phyloP scores from a whole-genome alignment of 2,329 filamentous ascomycete species.

The Penicillium digitatum region DNA sequence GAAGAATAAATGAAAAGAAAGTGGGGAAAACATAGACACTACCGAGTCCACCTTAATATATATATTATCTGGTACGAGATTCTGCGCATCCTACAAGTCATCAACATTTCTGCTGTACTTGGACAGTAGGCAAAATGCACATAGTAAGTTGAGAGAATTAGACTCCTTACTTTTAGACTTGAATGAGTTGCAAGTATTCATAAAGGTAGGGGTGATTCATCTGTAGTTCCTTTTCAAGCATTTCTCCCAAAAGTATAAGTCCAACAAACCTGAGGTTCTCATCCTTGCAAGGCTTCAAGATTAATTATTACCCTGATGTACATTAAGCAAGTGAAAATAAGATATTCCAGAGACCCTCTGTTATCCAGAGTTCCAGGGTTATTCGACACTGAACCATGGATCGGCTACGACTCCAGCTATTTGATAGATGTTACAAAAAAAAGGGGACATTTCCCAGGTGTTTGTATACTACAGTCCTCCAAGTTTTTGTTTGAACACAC shows the following conservation, averaged over 20 bases:
- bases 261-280: too few species aligned
- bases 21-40: too few species aligned
- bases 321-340: neutral
- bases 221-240: neutral
- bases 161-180: neutral
- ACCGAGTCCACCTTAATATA: neutral
- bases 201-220: neutral
- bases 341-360: neutral
- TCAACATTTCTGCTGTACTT: neutral
- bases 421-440: neutral
- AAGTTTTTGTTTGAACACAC: neutral
- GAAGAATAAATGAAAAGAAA: too few species aligned
- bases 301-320: too few species aligned
- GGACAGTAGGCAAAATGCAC: too few species aligned
- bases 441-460: too few species aligned
- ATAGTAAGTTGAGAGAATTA: neutral
- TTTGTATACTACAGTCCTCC: neutral
- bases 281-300: neutral
- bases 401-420: neutral
- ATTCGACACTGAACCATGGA: constrained; percentile 3
- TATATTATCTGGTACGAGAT: neutral
- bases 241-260: too few species aligned
- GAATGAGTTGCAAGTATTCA: neutral
- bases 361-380: neutral
- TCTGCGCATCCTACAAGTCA: neutral